A percentile compares a stretch with the other conserved stretches of the same genome.
These are phyloP conservation scores for Discostella stelligeroides DNA, from an alignment of 108 stramenopile genomes.

Conservation along the genomic window DNA sequence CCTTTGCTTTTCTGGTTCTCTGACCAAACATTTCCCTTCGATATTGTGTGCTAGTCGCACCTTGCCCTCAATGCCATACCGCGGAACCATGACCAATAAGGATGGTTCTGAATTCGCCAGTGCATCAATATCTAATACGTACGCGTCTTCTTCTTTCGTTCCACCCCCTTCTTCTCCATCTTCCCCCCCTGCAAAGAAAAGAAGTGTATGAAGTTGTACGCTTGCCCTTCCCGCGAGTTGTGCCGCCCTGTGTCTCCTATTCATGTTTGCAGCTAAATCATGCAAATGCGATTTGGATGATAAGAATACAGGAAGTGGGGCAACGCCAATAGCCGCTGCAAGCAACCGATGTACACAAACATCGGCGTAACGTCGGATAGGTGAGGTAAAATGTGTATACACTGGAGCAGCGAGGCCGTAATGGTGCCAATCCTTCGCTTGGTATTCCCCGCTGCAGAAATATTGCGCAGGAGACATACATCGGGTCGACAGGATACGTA, in stretches of 20 bases:
- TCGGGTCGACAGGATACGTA: conserved; percentile 96
- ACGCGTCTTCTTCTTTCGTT: conserved; percentile 86
- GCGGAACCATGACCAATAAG: conserved; percentile 92
- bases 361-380: conserved; percentile 99
- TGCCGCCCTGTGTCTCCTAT: conserved; percentile 94
- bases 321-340: conserved; percentile 92
- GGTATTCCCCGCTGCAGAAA: conserved; percentile 96
- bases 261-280: conserved; percentile 96
- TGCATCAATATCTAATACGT: conserved; percentile 89
- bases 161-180: conserved; percentile 65
- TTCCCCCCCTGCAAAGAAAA: conserved; percentile 85
- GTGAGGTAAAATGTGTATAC: conserved; percentile 99
- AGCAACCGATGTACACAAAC: conserved; percentile 98
- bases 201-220: conserved; percentile 89
- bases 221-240: conserved; percentile 95
- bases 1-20: conserved; percentile 67
- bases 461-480: conserved; percentile 98
- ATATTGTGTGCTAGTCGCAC: conserved; percentile 62
- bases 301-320: conserved; percentile 86
- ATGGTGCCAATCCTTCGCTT: conserved; percentile 91
- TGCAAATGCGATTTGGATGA: conserved; percentile 91
- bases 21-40: conserved; percentile 53
- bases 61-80: conserved; percentile 98
- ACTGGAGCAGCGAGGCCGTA: conserved; percentile 99
- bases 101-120: conserved; percentile 61